A percentile compares a stretch with the other conserved stretches of the same genome.
phyloP scores from a whole-genome alignment of 1,284 basidiomycete genomes.

The Cutaneotrichosporon mucoides region DNA sequence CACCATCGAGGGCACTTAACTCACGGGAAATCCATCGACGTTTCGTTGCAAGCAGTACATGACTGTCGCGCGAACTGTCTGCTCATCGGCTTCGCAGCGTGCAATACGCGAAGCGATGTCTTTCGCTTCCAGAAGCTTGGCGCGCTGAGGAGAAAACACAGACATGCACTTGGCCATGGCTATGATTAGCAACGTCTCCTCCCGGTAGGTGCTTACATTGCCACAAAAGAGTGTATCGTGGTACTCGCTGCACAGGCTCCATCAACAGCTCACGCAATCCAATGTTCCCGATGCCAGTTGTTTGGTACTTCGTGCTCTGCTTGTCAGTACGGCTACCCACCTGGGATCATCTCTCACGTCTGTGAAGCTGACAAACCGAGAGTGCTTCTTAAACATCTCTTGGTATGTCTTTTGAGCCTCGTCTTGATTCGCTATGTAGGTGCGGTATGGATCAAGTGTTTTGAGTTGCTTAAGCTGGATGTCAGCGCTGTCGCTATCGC shows the following conservation, averaged over 20 bases:
- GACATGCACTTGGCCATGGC: slow-evolving; percentile 84
- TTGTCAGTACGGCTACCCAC: background rate
- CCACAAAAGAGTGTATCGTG: slow-evolving; percentile 90
- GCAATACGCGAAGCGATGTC: slow-evolving; percentile 88
- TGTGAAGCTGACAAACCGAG: slow-evolving; percentile 67
- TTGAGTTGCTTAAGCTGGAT: slow-evolving; percentile 64
- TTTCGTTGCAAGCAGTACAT: slow-evolving; percentile 80
- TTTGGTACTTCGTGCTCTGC: slow-evolving; percentile 83
- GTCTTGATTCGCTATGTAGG: slow-evolving; percentile 87
- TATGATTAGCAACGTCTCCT: background rate
- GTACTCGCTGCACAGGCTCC: slow-evolving; percentile 99
- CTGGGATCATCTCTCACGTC: too few species aligned
- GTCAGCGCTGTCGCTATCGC: background rate
- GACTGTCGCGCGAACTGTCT: slow-evolving; percentile 81
- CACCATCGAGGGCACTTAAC: slow-evolving; percentile 16
- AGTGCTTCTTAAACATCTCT: slow-evolving; percentile 70
- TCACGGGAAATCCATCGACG: slow-evolving; percentile 80
- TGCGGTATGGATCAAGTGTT: slow-evolving; percentile 85
- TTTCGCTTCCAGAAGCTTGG: slow-evolving; percentile 77
- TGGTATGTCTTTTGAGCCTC: slow-evolving; percentile 88
- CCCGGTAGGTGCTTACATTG: slow-evolving; percentile 52
- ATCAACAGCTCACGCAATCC: slow-evolving; percentile 92
- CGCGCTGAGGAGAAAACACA: slow-evolving; percentile 68
- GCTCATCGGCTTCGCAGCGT: slow-evolving; percentile 83
- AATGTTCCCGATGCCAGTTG: slow-evolving; percentile 73